A percentile compares a stretch with the other conserved stretches of the same genome.
Evolutionary conservation across 805 yeast species (phyloP).

Genomic region (Ogataea sp.): DNA sequence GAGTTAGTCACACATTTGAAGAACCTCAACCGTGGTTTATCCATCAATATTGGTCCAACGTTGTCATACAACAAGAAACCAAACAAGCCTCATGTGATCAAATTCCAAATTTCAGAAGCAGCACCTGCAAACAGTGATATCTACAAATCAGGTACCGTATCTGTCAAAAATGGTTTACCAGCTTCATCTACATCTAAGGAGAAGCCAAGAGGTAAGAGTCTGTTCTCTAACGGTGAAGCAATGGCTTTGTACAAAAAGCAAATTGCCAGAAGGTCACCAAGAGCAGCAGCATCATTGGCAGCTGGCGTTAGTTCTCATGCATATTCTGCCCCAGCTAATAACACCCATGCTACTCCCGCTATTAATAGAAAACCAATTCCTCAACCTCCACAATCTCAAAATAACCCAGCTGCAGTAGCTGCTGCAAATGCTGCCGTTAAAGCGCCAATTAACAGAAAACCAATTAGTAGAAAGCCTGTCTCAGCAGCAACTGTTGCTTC

Average conservation of each 20-base stretch:
- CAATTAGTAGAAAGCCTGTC: neutral
- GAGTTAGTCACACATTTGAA: constrained; percentile 75
- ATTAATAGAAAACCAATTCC: constrained; percentile 26
- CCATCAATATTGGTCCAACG: constrained; percentile 60
- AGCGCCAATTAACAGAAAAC: constrained; percentile 2
- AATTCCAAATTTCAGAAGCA: constrained; percentile 55
- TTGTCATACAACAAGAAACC: constrained; percentile 87
- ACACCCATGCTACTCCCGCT: constrained; percentile 7
- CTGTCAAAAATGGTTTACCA: constrained; percentile 73
- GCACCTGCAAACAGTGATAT: constrained; percentile 62
- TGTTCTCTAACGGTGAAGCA: constrained; percentile 16
- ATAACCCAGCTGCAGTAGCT: constrained; percentile 27
- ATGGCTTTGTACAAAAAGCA: constrained; percentile 19
- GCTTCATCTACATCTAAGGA: constrained; percentile 61
- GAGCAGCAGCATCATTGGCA: constrained; percentile 7
- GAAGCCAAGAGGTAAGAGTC: constrained; percentile 56
- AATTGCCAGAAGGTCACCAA: constrained; percentile 2
- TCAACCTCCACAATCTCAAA: constrained; percentile 20
- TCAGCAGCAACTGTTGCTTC: constrained; percentile 17
- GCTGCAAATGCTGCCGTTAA: constrained; percentile 29
- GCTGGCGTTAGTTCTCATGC: constrained; percentile 12
- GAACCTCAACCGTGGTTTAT: constrained; percentile 47
- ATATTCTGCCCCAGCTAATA: constrained; percentile 4
- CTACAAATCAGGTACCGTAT: constrained; percentile 85
- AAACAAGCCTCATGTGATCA: constrained; percentile 67